Conservation (phyloP, 352 stramenopile genomes). For the Globisporangium recalcitrans region DNA sequence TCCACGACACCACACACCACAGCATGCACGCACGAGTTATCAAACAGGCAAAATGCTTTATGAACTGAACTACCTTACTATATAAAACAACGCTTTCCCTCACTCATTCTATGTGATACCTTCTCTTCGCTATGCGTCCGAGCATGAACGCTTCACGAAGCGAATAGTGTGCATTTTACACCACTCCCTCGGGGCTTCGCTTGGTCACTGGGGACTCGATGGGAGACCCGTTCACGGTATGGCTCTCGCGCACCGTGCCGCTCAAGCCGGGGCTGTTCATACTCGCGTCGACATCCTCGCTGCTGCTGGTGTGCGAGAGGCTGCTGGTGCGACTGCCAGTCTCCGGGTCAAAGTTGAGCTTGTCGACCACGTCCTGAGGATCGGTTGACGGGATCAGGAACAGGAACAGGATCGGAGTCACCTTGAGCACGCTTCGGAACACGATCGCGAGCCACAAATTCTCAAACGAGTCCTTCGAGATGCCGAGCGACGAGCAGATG, state of each 20-base stretch:
- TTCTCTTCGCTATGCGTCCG: not conserved
- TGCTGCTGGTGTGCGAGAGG: constrained; percentile 21
- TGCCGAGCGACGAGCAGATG: constrained; percentile 85
- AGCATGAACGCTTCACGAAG: not conserved
- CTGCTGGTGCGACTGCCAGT: constrained; percentile 16
- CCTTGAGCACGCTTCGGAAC: constrained; percentile 87
- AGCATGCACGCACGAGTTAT: not conserved
- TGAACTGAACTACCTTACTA: not conserved
- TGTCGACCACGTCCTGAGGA: constrained; percentile 69
- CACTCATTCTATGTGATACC: not conserved
- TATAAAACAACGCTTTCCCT: not conserved
- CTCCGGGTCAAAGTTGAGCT: constrained; percentile 47
- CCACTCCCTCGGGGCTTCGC: constrained; percentile 7
- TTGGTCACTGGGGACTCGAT: constrained; percentile 12
- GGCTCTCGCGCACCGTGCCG: constrained; percentile 38
- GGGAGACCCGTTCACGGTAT: constrained; percentile 32
- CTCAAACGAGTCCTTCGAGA: constrained; percentile 90
- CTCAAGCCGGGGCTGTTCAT: constrained; percentile 14
- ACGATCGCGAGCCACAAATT: constrained; percentile 90
- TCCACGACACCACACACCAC: not conserved
- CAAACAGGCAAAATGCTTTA: not conserved
- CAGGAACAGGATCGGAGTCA: constrained; percentile 89
- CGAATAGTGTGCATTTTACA: constrained; percentile 8
- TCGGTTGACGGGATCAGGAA: constrained; percentile 76
- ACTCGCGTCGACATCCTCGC: constrained; percentile 23